Conservation (phyloP, 768 basidiomycete species). For the Mycena chlorophos region DNA sequence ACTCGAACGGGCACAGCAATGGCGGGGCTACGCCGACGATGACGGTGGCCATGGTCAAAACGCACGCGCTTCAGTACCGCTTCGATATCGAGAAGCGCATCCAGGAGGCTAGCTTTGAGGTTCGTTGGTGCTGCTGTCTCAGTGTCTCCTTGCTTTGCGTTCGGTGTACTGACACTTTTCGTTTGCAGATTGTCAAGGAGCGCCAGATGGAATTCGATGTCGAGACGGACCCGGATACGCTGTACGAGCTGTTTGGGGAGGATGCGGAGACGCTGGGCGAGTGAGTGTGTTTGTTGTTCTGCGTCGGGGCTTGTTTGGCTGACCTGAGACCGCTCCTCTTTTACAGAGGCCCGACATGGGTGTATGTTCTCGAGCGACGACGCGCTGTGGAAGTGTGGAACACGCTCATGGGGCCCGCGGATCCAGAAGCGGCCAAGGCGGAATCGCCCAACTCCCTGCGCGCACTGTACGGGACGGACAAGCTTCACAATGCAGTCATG, state of each 20-base stretch:
- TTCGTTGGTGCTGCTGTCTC: conserved; percentile 32
- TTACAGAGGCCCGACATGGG: conserved; percentile 92
- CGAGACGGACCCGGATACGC: conserved; percentile 76
- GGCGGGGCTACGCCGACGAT: conserved; percentile 23
- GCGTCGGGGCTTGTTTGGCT: conserved; percentile 4
- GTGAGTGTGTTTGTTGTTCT: conserved; percentile 59
- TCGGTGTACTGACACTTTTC: conserved; percentile 21
- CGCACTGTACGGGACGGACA: conserved; percentile 61
- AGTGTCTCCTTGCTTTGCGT: conserved; percentile 10
- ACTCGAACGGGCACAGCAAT: conserved; percentile 6
- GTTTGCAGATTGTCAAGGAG: conserved; percentile 75
- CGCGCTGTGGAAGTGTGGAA: conserved; percentile 80
- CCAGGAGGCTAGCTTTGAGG: conserved; percentile 81
- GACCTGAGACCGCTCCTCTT: conserved; percentile 13
- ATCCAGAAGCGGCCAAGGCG: conserved; percentile 55
- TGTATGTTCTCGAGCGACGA: conserved; percentile 83
- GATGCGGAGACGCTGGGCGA: conserved; percentile 73
- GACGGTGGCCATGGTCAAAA: conserved; percentile 84
- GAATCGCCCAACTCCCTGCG: conserved; percentile 68
- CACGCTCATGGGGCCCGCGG: conserved; percentile 70
- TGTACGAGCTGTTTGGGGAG: conserved; percentile 79
- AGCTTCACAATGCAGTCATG: conserved; percentile 65
- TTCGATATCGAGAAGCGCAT: conserved; percentile 82
- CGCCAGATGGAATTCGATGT: conserved; percentile 87
- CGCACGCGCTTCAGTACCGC: conserved; percentile 68